phyloP scores from a whole-genome alignment of 192 early-diverging fungal species.

The Ambispora gerdemannii region DNA sequence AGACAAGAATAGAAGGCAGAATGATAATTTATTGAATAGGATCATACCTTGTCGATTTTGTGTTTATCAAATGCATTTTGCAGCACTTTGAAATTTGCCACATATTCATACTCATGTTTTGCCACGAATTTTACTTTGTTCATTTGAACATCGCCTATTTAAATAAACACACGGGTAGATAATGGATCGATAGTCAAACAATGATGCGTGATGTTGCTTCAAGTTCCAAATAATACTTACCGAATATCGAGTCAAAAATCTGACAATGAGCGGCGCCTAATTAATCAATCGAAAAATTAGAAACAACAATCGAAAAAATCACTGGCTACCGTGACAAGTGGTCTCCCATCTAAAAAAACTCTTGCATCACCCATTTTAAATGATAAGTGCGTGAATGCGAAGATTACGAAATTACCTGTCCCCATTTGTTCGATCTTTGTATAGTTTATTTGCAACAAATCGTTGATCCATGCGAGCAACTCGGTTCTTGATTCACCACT shows the following conservation, averaged over 20 bases:
- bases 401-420: conserved; percentile 69
- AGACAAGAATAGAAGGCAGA: too few species aligned
- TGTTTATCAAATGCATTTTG: conserved; percentile 84
- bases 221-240: conserved; percentile 36
- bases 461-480: conserved; percentile 93
- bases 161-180: conserved; percentile 24
- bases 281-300: background rate
- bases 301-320: too few species aligned
- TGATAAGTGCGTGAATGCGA: too few species aligned
- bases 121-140: conserved; percentile 90
- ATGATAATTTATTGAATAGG: too few species aligned
- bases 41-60: conserved; percentile 83
- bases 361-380: too few species aligned
- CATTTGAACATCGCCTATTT: conserved; percentile 72
- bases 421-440: conserved; percentile 95
- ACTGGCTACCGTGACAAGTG: too few species aligned
- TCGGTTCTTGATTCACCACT: conserved; percentile 85
- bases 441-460: conserved; percentile 84
- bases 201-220: background rate
- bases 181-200: background rate
- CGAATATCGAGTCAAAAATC: conserved; percentile 67
- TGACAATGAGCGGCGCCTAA: conserved; percentile 68
- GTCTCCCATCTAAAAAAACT: too few species aligned
- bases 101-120: conserved; percentile 95
- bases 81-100: conserved; percentile 92